Evolutionary conservation across 495 filamentous ascomycete genomes (phyloP).

Genomic region (Schizothecium vesticola): DNA sequence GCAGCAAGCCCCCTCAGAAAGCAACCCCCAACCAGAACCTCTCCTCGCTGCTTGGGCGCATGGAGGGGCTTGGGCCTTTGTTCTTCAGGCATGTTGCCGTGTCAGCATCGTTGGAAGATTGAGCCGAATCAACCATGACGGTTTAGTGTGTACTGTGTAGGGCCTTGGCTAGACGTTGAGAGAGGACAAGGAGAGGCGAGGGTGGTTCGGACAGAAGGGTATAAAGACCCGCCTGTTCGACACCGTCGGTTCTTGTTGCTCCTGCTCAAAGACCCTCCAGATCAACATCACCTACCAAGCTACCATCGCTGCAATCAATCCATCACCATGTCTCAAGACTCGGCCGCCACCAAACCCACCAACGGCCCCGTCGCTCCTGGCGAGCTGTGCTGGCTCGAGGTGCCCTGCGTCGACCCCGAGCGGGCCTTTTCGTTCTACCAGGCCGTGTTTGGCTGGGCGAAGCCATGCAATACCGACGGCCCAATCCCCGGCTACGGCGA

Average conservation of each 20-base stretch:
- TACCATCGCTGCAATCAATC: not conserved
- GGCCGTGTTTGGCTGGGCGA: conserved; percentile 7
- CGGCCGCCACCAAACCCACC: not conserved
- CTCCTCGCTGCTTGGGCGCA: not conserved
- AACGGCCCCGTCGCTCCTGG: not conserved
- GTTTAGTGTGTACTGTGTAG: not conserved
- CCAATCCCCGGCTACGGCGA: conserved; percentile 3
- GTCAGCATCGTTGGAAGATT: not conserved
- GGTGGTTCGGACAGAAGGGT: not conserved
- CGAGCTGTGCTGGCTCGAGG: conserved; percentile 11
- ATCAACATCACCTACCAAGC: not conserved
- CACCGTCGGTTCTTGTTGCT: not conserved
- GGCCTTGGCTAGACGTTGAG: not conserved
- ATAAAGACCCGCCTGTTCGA: not conserved
- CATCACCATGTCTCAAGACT: not conserved
- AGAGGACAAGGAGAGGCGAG: not conserved
- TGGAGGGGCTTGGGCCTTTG: not conserved
- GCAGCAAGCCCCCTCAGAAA: too few relatives aligned
- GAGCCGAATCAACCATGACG: not conserved
- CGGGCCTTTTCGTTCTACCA: conserved; percentile 11
- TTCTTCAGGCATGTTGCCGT: not conserved
- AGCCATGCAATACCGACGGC: not conserved
- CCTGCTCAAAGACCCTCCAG: not conserved
- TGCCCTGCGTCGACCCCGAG: conserved; percentile 1
- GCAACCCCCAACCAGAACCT: not conserved